Conservation (phyloP, 495 filamentous ascomycete genomes). For the Penicillium arizonense region DNA sequence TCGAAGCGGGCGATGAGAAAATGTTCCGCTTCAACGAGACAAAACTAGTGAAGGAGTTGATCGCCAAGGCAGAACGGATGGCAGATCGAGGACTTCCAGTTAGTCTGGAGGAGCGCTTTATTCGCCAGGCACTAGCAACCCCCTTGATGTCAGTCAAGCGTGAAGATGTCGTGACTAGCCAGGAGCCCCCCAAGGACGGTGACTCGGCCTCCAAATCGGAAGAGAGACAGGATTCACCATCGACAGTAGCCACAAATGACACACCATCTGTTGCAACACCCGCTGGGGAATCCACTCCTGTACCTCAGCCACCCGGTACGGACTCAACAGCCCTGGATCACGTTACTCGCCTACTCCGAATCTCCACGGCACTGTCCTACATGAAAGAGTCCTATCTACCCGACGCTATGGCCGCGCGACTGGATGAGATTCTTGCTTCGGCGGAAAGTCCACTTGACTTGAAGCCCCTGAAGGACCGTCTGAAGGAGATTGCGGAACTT, state of each 20-base stretch:
- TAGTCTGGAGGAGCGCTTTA: slow-evolving; percentile 84
- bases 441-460: slow-evolving; percentile 61
- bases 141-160: slow-evolving; percentile 66
- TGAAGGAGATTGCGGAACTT: slow-evolving; percentile 61
- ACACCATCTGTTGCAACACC: slow-evolving; percentile 45
- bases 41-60: slow-evolving; percentile 66
- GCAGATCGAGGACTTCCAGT: slow-evolving; percentile 60
- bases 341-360: slow-evolving; percentile 61
- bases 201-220: slow-evolving; percentile 29
- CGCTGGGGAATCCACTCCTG: slow-evolving; percentile 31
- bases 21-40: slow-evolving; percentile 74
- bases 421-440: slow-evolving; percentile 50
- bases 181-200: slow-evolving; percentile 8
- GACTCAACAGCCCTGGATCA: slow-evolving; percentile 39
- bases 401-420: slow-evolving; percentile 39
- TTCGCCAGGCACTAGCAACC: slow-evolving; percentile 69
- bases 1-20: slow-evolving; percentile 75
- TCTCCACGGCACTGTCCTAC: slow-evolving; percentile 75
- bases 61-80: slow-evolving; percentile 72
- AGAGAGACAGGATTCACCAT: slow-evolving; percentile 31
- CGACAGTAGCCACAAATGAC: slow-evolving; percentile 35
- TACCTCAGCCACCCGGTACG: slow-evolving; percentile 28
- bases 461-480: slow-evolving; percentile 61
- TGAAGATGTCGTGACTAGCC: slow-evolving; percentile 32
- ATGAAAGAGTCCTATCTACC: slow-evolving; percentile 72